phyloP scores from a whole-genome alignment of 2,329 filamentous ascomycete species.

The Hansfordia pulvinata region DNA sequence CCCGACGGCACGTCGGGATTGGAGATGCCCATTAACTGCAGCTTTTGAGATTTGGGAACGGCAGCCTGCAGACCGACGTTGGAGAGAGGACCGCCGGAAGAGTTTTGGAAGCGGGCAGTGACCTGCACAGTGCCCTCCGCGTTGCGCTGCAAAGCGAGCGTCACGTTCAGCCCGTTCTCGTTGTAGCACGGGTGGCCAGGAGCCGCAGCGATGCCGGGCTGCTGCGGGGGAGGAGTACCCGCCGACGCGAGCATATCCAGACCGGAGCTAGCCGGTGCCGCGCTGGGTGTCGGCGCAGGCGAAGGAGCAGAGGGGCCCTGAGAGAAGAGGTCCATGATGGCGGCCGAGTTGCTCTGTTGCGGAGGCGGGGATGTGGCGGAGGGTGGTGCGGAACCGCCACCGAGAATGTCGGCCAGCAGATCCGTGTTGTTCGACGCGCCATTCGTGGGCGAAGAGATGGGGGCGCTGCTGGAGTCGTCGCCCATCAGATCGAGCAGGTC shows the following conservation, averaged over 20 bases:
- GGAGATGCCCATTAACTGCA: conserved; percentile 85
- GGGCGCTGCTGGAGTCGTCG: conserved; percentile 53
- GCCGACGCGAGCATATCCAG: conserved; percentile 36
- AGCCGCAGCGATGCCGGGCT: conserved; percentile 23
- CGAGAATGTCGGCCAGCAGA: conserved; percentile 82
- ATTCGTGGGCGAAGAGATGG: conserved; percentile 40
- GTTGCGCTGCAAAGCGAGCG: conserved; percentile 73
- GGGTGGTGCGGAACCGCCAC: conserved; percentile 44
- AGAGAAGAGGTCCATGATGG: conserved; percentile 86
- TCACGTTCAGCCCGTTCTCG: conserved; percentile 72
- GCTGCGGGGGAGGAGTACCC: conserved; percentile 33
- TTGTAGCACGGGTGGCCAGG: conserved; percentile 60
- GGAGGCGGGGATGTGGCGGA: conserved; percentile 32
- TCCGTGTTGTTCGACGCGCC: conserved; percentile 62
- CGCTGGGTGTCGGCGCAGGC: conserved; percentile 27
- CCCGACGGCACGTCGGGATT: conserved; percentile 62
- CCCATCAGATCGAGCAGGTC: conserved; percentile 93
- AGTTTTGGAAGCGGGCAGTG: conserved; percentile 72
- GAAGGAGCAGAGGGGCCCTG: conserved; percentile 26
- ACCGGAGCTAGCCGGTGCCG: conserved; percentile 29
- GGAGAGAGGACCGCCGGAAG: conserved; percentile 48
- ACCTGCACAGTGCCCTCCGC: conserved; percentile 70
- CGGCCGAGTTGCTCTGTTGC: conserved; percentile 42
- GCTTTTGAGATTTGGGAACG: conserved; percentile 89
- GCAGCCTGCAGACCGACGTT: conserved; percentile 82